A percentile compares a stretch with the other conserved stretches of the same genome.
Evolutionary conservation across 2,329 filamentous ascomycete species (phyloP).

Genomic region (Hirsutella rhossiliensis): DNA sequence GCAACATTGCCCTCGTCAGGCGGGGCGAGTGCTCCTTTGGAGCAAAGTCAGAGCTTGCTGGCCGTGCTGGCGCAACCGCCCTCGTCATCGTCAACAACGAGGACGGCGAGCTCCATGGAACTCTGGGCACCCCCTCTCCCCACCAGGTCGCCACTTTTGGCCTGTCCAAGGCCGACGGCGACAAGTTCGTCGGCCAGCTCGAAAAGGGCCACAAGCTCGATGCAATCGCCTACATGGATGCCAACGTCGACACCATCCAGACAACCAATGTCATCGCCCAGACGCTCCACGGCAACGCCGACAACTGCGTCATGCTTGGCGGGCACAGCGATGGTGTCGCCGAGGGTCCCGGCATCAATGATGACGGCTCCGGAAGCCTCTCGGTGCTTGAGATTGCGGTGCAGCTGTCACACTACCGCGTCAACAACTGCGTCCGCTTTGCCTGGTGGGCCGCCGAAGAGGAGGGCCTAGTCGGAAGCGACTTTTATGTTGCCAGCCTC

Average conservation of each 20-base stretch:
- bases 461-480: slow-evolving; percentile 52
- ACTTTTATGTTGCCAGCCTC: slow-evolving; percentile 45
- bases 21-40: slow-evolving; percentile 64
- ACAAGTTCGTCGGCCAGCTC: slow-evolving; percentile 41
- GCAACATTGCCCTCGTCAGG: slow-evolving; percentile 57
- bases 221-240: slow-evolving; percentile 47
- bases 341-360: slow-evolving; percentile 63
- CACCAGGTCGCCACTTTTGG: slow-evolving; percentile 58
- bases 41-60: slow-evolving; percentile 56
- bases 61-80: slow-evolving; percentile 55
- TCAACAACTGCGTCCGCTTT: slow-evolving; percentile 55
- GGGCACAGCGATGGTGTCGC: slow-evolving; percentile 52
- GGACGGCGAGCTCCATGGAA: slow-evolving; percentile 50
- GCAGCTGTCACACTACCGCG: slow-evolving; percentile 42
- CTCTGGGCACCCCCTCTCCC: slow-evolving; percentile 48
- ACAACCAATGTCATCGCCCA: slow-evolving; percentile 53
- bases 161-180: slow-evolving; percentile 46
- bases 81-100: slow-evolving; percentile 67
- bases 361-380: slow-evolving; percentile 58
- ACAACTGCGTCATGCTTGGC: slow-evolving; percentile 55
- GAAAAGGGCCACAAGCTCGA: slow-evolving; percentile 35
- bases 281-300: slow-evolving; percentile 43
- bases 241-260: slow-evolving; percentile 38
- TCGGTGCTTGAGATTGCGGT: slow-evolving; percentile 50
- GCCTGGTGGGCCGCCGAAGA: slow-evolving; percentile 60